Conservation (phyloP, 495 filamentous ascomycete genomes). For the Talaromyces borbonicus region DNA sequence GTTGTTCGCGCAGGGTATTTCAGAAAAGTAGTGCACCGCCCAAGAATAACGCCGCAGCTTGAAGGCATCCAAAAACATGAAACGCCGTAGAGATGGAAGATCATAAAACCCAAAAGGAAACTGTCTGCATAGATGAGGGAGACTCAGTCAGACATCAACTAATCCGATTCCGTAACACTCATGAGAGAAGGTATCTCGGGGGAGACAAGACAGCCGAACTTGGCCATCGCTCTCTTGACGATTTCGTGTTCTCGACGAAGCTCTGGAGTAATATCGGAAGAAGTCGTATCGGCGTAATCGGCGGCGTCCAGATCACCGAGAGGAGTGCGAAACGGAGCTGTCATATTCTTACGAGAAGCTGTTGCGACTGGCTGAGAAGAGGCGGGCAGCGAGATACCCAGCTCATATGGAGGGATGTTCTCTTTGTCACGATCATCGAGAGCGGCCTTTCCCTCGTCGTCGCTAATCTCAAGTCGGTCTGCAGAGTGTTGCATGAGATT, state of each 20-base stretch:
- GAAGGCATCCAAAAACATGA: not conserved
- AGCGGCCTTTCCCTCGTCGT: conserved; percentile 37
- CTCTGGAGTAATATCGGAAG: conserved; percentile 49
- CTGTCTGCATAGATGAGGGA: no score
- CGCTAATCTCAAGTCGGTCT: conserved; percentile 69
- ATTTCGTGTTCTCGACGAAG: conserved; percentile 50
- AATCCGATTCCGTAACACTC: no score
- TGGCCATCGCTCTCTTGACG: conserved; percentile 9
- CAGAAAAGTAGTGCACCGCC: not conserved
- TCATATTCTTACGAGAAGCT: conserved; percentile 27
- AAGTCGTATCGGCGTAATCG: conserved; percentile 64
- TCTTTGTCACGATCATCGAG: conserved; percentile 68
- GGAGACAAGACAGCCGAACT: not conserved
- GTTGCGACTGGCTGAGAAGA: conserved; percentile 12
- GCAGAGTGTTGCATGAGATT: conserved; percentile 89
- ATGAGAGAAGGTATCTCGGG: not conserved
- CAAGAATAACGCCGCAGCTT: conserved; percentile 1
- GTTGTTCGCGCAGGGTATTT: conserved; percentile 3
- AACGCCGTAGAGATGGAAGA: not conserved
- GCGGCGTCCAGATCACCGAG: conserved; percentile 59
- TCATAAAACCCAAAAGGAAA: no score
- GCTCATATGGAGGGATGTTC: conserved; percentile 58
- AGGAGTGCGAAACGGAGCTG: conserved; percentile 50
- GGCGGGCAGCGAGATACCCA: conserved; percentile 22
- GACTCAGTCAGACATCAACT: no score